A percentile compares a stretch with the other conserved stretches of the same genome.
Conservation (phyloP, 2,329 filamentous ascomycete species). For the Lachnellula arida region DNA sequence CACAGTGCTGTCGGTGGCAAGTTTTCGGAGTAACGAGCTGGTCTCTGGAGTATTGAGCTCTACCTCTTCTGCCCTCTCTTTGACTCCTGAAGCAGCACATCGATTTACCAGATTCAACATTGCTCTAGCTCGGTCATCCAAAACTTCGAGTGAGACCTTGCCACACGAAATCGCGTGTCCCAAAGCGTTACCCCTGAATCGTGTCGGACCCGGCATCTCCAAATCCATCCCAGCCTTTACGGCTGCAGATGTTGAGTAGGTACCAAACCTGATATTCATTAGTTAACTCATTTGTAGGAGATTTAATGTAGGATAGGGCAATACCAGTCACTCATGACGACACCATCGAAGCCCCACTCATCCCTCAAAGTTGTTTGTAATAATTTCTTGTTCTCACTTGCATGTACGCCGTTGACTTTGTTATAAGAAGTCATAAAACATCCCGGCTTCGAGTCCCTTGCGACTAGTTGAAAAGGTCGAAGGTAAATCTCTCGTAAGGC, state of each 20-base stretch:
- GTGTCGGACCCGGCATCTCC: conserved; percentile 53
- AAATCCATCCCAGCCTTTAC: conserved; percentile 50
- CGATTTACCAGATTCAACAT: conserved; percentile 26
- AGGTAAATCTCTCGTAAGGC: conserved; percentile 42
- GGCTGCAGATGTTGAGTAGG: conserved; percentile 49
- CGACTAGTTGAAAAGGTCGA: conserved; percentile 41
- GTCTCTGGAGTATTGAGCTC: conserved; percentile 31
- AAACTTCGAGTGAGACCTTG: conserved; percentile 22
- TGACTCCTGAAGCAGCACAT: conserved; percentile 34
- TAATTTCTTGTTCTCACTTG: conserved; percentile 37
- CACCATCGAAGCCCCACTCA: conserved; percentile 42
- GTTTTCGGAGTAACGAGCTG: conserved; percentile 45
- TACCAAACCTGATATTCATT: conserved; percentile 36
- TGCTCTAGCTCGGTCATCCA: conserved; percentile 26
- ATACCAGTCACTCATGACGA: conserved; percentile 46
- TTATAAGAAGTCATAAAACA: conserved; percentile 46
- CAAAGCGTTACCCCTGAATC: conserved; percentile 25
- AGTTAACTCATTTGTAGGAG: not conserved
- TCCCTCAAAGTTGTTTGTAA: conserved; percentile 37
- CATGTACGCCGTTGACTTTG: conserved; percentile 42
- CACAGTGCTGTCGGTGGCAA: conserved; percentile 57
- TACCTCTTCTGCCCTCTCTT: conserved; percentile 26
- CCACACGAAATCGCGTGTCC: conserved; percentile 20
- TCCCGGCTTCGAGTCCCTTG: conserved; percentile 39
- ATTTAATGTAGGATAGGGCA: conserved; percentile 2